A percentile compares a stretch with the other conserved stretches of the same genome.
phyloP scores from a whole-genome alignment of 768 basidiomycete species.

The Sistotremastrum suecicum region DNA sequence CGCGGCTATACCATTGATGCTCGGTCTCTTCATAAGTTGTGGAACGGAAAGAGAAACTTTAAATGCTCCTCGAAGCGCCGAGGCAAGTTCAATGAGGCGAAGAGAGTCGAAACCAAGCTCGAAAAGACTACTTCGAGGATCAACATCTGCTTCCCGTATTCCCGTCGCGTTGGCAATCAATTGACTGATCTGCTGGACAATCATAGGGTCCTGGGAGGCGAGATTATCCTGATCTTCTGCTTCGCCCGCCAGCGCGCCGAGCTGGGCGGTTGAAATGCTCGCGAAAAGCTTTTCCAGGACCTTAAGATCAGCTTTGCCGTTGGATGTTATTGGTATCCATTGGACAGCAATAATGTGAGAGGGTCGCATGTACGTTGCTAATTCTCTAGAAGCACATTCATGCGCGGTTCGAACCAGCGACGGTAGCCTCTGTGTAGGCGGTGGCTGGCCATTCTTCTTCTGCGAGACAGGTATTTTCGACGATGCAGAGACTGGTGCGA shows the following conservation, averaged over 20 bases:
- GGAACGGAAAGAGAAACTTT: slow-evolving; percentile 11
- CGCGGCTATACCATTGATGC: slow-evolving; percentile 11
- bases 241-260: slow-evolving; percentile 6
- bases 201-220: slow-evolving; percentile 21
- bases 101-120: slow-evolving; percentile 21
- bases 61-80: slow-evolving; percentile 12
- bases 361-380: slow-evolving; percentile 38
- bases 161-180: slow-evolving; percentile 15
- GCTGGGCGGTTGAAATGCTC: slow-evolving; percentile 10
- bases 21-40: slow-evolving; percentile 17
- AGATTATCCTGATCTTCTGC: not conserved
- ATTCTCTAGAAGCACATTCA: slow-evolving; percentile 16
- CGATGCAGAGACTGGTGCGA: slow-evolving; percentile 24
- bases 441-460: slow-evolving; percentile 10
- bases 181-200: slow-evolving; percentile 13
- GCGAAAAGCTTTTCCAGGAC: slow-evolving; percentile 14
- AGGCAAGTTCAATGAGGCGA: slow-evolving; percentile 12
- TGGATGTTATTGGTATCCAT: slow-evolving; percentile 31
- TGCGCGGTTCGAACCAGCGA: slow-evolving; percentile 17
- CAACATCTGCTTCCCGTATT: slow-evolving; percentile 6
- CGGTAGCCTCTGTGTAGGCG: slow-evolving; percentile 20
- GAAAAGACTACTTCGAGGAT: slow-evolving; percentile 16
- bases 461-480: slow-evolving; percentile 21
- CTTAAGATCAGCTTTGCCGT: slow-evolving; percentile 22
- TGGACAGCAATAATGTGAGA: slow-evolving; percentile 33